A percentile compares a stretch with the other conserved stretches of the same genome.
Conservation (phyloP, 305 asterid species). For the Fraxinus platypoda region DNA sequence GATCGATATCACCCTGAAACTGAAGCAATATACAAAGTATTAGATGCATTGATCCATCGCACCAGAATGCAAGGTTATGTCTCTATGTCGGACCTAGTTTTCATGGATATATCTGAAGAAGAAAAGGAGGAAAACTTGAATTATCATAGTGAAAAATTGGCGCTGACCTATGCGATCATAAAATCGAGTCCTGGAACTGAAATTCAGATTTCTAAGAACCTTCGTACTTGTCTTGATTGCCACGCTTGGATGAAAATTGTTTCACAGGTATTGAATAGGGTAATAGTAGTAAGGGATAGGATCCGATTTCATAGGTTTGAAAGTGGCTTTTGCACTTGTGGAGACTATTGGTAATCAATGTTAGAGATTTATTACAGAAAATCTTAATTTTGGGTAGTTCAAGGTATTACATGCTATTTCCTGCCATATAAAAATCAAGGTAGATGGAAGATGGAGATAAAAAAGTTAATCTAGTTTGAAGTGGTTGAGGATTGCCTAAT, state of each 20-base stretch:
- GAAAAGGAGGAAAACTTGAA: constrained; percentile 75
- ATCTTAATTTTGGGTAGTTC: not conserved
- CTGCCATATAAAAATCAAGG: not conserved
- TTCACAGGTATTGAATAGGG: constrained; percentile 61
- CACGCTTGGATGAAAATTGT: constrained; percentile 74
- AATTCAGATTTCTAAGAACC: constrained; percentile 58
- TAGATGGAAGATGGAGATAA: not conserved
- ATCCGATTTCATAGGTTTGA: constrained; percentile 72
- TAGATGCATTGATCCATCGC: constrained; percentile 46
- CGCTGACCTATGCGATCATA: constrained; percentile 62
- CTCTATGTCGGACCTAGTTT: constrained; percentile 47
- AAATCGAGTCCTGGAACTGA: constrained; percentile 68
- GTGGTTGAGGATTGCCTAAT: not conserved
- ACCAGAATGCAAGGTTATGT: constrained; percentile 60
- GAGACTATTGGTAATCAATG: constrained; percentile 61
- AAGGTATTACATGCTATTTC: constrained; percentile 1
- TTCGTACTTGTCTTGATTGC: constrained; percentile 76
- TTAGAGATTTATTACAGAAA: not conserved
- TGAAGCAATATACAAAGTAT: constrained; percentile 47
- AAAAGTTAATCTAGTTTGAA: not conserved
- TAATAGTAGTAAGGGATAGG: constrained; percentile 69
- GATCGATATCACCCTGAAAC: constrained; percentile 59
- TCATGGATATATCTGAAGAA: constrained; percentile 81
- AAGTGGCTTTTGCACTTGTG: constrained; percentile 61
- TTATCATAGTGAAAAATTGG: constrained; percentile 75